Base-by-base conservation (phyloP, 805 yeast species). In the Saccharomycopsis olivae region DNA sequence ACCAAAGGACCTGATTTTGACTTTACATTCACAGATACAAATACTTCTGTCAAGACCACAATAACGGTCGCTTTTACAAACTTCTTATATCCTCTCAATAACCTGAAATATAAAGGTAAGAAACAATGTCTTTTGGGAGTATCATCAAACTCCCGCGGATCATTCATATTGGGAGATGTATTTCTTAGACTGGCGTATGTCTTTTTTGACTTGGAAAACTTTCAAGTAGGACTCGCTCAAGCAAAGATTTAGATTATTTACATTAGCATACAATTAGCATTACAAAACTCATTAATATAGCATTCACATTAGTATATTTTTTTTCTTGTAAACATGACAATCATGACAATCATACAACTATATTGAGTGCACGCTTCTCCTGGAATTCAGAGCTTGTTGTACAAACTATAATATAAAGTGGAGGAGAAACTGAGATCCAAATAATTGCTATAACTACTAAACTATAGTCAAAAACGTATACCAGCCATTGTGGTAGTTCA, bases 21-120 rank as follows among this genome's bases (percentile, higher is more conserved):
- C 29, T 74, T 73, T 49, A 60, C 69, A 48, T 76, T 81, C 57
- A 73, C 74, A 44, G 86, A 84, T 6, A 53, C 63, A 13, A 51
- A 56, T 10, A 28, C 8, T 28, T 6, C 15, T 40, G 51, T 59
- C 43, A 29, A 49, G 1, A 43, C 47, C 9, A 28, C 43, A 4
- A 71, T 80, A 43, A 54, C 61, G 11, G 73, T 71, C 5, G 78
- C 84, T 27, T 53, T 73, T 23, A 24, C 43, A 2, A 44, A 40
- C 5, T 45, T 64, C 9, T 11, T 28, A 47, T 55, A 2, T 33
- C 33, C 31, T 6, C 6, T 16, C 10, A 16, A 14, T 16, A 16
- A 16, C 6, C 6, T 8, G 10, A 16, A 18, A 13, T 19, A 10
- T 18, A 19, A 19, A 9, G 25, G 25, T 5, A 19, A 18, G 11